Base-by-base conservation (phyloP, 768 basidiomycete species). In the Melanogaster broomeanus region DNA sequence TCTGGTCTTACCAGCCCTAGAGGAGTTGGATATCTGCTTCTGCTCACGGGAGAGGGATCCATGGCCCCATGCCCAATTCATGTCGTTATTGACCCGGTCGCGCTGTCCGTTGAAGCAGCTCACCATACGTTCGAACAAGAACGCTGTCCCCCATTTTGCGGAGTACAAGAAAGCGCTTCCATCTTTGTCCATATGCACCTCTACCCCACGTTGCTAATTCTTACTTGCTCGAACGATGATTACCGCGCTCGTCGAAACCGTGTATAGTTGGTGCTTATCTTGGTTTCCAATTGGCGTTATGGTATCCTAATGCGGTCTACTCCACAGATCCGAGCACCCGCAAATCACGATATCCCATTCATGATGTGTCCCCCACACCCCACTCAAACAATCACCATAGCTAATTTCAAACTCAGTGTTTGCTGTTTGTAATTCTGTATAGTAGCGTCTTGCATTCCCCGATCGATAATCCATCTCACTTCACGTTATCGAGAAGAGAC, bases 11-110 rank as follows among this genome's bases (percentile, higher is more conserved):
- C 67, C 67, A 12, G 59, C 56, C 11, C 60, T 69, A 22, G 64
- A 69, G 18, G 69, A 70, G 24, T 55, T 69, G 24, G 67, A 71
- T 19, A 41, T 69, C 6, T 66, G 62, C 22, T 69, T 71, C 39
- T 68, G 64, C 21, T 64, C 57, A 35, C 62, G 62, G 10, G 68
- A 66, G 30, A 59, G 59, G 27, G 58, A 69, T 18, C 24, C 39
- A 3, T 69, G 67, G 67, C 67, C 67, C 1, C 67, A 69, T 8
- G 31, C 42, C 0, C 30, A 61, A 22, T 69, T 69, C 24, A 30
- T 59, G 43, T 56, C 51, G 18, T 60, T 69, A 49, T 8, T 69
- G 4, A 15, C 15, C 6, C 62, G 67, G 4, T 69, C 67, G 13
- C 55, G 53, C 5, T 67, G 65, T 40, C 1, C 56, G 39, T 39